Base-by-base conservation (phyloP, 1,284 basidiomycete species). In the Porodaedalea pini region DNA sequence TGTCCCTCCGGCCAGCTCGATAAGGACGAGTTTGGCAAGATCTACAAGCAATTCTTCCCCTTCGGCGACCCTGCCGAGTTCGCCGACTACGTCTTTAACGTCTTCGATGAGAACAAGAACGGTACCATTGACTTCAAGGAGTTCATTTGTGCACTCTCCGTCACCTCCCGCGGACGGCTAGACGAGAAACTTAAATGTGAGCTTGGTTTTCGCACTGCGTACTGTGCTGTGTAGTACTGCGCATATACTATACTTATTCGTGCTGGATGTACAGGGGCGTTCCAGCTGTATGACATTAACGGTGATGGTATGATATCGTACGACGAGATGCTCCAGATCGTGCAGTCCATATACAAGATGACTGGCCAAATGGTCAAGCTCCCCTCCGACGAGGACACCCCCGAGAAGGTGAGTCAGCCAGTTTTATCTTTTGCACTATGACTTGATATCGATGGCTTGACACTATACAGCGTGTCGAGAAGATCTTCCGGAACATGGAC, bases 21-120 rank as follows among this genome's bases (percentile, higher is more conserved):
- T 82, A 97, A 94, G 80, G 79, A 85, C 56, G 96, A 97, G 73
- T 99, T 99, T 74, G 84, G 90, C 69, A 89, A 92, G 72, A 99
- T 99, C 81, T 99, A 99, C 83, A 94, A 96, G 71, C 96, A 99
- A 71, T 97, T 99, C 88, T 98, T 98, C 80, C 96, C 96, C 23
- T 99, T 99, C 68, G 97, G 97, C 58, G 97, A 99, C 73, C 96
- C 97, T 3, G 86, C 80, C 58, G 92, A 97, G 70, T 99, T 99
- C 68, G 94, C 97, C 48, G 94, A 98, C 74, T 97, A 97, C 70
- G 97, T 99, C 64, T 99, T 99, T 80, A 96, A 98, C 68, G 92
- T 95, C 51, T 95, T 96, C 70, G 94, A 98, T 71, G 90, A 91
- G 71, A 93, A 98, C 78, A 91, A 92, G 79, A 94, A 91, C 71